Conservation (phyloP, 345 rosid species). For the Cardiospermum halicacabum region DNA sequence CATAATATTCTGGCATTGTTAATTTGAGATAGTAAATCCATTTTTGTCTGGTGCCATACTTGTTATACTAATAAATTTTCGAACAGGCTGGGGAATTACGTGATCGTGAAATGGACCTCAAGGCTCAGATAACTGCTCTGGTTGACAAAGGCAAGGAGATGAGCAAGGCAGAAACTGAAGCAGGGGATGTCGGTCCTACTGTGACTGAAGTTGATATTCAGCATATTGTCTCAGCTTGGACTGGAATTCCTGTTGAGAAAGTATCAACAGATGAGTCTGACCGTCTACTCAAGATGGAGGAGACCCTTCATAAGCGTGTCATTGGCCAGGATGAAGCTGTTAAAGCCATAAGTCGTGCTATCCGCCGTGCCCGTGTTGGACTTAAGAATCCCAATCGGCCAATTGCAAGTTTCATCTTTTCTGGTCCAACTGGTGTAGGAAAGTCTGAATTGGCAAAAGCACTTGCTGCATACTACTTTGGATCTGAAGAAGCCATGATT, state of each 20-base stretch:
- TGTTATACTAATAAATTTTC: conserved; percentile 8
- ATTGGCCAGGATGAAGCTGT: conserved; percentile 99
- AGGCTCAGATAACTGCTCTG: conserved; percentile 79
- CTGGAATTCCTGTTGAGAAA: conserved; percentile 98
- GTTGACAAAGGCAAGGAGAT: conserved; percentile 89
- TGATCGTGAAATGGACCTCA: conserved; percentile 92
- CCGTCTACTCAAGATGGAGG: conserved; percentile 92
- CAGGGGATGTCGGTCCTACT: conserved; percentile 76
- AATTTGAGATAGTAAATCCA: background rate
- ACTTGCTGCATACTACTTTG: conserved; percentile 90
- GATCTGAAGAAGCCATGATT: conserved; percentile 97
- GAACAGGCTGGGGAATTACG: conserved; percentile 90
- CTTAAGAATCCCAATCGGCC: conserved; percentile 95
- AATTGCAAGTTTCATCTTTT: conserved; percentile 96
- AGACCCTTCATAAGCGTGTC: conserved; percentile 84
- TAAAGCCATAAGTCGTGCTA: conserved; percentile 87
- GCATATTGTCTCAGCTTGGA: conserved; percentile 91
- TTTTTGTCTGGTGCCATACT: background rate
- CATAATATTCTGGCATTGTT: background rate
- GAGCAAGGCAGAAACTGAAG: conserved; percentile 90
- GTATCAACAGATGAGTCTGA: conserved; percentile 95
- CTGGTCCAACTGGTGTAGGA: conserved; percentile 99
- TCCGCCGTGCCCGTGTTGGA: conserved; percentile 97
- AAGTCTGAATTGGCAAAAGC: conserved; percentile 97
- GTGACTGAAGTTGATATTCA: conserved; percentile 90